Conservation (phyloP, 2,329 filamentous ascomycete species). For the Fusarium algeriense region DNA sequence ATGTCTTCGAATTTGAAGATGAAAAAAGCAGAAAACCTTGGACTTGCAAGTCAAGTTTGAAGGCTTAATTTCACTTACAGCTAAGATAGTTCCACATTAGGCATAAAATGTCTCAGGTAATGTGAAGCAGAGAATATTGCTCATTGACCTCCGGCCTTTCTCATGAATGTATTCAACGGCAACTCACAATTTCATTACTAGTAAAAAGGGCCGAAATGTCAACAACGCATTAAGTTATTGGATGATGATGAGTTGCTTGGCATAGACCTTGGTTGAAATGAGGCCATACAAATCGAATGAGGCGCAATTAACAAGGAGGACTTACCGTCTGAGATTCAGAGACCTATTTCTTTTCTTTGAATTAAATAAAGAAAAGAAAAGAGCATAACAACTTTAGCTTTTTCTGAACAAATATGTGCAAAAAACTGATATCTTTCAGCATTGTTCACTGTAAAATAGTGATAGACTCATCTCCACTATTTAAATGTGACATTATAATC, state of each 20-base stretch:
- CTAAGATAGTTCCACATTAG: conserved; percentile 1
- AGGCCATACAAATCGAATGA: not conserved
- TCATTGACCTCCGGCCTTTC: conserved; percentile 5
- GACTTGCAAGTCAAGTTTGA: not conserved
- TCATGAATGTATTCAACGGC: conserved; percentile 12
- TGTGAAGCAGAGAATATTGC: not conserved
- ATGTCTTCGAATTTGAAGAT: not conserved
- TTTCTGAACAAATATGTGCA: not conserved
- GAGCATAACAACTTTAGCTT: too few relatives aligned
- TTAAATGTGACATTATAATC: not conserved
- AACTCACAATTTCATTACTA: not conserved
- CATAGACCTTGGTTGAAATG: not conserved
- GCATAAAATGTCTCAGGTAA: conserved; percentile 8
- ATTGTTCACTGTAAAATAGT: not conserved
- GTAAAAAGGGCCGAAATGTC: not conserved
- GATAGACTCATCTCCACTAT: conserved; percentile 1
- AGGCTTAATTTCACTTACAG: conserved; percentile 2
- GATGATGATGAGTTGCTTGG: not conserved
- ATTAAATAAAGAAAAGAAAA: not conserved
- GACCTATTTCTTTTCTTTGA: not conserved
- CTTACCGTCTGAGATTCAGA: too few relatives aligned
- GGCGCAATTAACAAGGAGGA: not conserved
- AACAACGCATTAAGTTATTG: not conserved
- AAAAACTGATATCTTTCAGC: not conserved
- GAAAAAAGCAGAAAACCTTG: conserved; percentile 10